Evolutionary conservation across 2,329 filamentous ascomycete genomes (phyloP).

Genomic region (Botrytis medusae): DNA sequence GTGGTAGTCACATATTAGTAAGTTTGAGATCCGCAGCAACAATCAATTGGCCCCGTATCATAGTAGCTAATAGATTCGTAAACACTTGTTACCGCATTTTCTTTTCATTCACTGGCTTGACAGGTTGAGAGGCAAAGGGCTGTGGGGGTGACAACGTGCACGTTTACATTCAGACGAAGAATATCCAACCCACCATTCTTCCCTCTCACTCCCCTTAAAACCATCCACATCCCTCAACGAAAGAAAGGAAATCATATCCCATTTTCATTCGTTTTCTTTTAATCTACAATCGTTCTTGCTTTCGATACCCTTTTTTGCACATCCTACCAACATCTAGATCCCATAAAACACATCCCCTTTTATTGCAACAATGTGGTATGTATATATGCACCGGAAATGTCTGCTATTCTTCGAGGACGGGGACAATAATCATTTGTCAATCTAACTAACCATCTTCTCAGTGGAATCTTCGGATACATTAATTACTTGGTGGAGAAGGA

Average conservation of each 20-base stretch:
- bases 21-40: slow-evolving; percentile 8
- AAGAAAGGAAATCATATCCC: not conserved
- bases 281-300: slow-evolving; percentile 16
- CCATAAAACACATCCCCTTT: not conserved
- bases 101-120: not conserved
- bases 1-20: not conserved
- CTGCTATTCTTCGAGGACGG: not conserved
- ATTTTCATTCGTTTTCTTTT: slow-evolving; percentile 13
- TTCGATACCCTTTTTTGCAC: slow-evolving; percentile 16
- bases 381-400: slow-evolving; percentile 3
- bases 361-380: slow-evolving; percentile 35
- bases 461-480: slow-evolving; percentile 97
- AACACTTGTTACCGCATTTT: slow-evolving; percentile 6
- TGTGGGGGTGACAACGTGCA: slow-evolving; percentile 14
- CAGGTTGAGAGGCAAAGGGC: slow-evolving; percentile 6
- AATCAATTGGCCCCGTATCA: not conserved
- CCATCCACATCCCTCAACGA: slow-evolving; percentile 15
- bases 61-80: slow-evolving; percentile 12
- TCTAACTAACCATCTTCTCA: slow-evolving; percentile 40
- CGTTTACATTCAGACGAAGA: slow-evolving; percentile 17
- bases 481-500: slow-evolving; percentile 99
- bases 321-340: not conserved
- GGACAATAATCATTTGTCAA: slow-evolving; percentile 17
- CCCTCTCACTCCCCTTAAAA: slow-evolving; percentile 14
- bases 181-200: slow-evolving; percentile 13